These are phyloP conservation scores for Bipolaris sorokiniana DNA, from an alignment of 2,329 filamentous ascomycete species.

Conservation along the genomic window DNA sequence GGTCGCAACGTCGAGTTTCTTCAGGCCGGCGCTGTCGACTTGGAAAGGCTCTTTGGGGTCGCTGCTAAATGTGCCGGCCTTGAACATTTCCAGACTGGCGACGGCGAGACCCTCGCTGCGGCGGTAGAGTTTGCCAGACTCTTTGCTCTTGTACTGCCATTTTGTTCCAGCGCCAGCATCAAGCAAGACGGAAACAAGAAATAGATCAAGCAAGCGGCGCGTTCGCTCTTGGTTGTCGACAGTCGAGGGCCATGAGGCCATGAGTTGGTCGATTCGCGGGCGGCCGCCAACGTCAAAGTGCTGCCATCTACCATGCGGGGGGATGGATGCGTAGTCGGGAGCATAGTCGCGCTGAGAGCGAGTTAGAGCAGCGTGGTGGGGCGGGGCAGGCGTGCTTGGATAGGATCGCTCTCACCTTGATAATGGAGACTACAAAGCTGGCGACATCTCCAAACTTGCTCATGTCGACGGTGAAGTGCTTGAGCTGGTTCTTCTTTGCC, in stretches of 20 bases:
- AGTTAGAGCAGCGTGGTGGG: constrained; percentile 6
- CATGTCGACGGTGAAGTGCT: constrained; percentile 89
- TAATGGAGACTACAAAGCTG: constrained; percentile 86
- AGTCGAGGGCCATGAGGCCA: constrained; percentile 70
- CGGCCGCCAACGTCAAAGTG: constrained; percentile 82
- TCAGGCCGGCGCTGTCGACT: constrained; percentile 84
- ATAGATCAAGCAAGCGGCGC: constrained; percentile 76
- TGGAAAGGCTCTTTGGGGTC: constrained; percentile 80
- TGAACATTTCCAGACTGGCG: constrained; percentile 88
- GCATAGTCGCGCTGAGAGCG: constrained; percentile 68
- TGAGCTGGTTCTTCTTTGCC: constrained; percentile 76
- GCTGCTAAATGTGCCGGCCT: constrained; percentile 85
- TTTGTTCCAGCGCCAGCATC: constrained; percentile 87
- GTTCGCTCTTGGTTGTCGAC: constrained; percentile 76
- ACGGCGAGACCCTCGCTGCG: constrained; percentile 88
- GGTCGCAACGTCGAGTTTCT: constrained; percentile 72
- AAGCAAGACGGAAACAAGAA: constrained; percentile 79
- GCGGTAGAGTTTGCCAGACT: constrained; percentile 80
- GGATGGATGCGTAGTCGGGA: constrained; percentile 73
- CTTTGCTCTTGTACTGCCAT: constrained; percentile 92
- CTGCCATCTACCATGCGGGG: constrained; percentile 81
- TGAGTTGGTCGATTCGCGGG: constrained; percentile 73
- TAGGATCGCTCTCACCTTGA: constrained; percentile 70
- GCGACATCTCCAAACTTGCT: constrained; percentile 83
- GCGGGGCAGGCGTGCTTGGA: background rate